Evolutionary conservation across 495 filamentous ascomycete species (phyloP).

Genomic region (Xylaria grammica): DNA sequence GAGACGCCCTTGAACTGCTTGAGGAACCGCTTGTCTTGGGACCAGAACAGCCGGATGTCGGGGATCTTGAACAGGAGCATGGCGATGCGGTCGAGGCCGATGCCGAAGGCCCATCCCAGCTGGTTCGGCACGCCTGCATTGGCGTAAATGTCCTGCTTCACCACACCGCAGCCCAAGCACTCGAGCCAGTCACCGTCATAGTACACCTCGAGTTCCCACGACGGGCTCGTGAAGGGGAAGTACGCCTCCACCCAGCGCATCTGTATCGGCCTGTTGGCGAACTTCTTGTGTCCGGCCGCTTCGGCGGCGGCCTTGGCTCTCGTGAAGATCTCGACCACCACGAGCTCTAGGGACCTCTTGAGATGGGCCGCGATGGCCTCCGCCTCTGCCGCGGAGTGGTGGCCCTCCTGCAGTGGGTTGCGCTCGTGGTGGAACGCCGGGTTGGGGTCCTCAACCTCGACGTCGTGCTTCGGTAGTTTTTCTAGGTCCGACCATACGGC

Average conservation of each 20-base stretch:
- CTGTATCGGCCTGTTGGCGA: constrained; percentile 69
- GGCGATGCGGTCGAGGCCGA: constrained; percentile 90
- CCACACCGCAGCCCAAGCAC: constrained; percentile 90
- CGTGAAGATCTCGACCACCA: constrained; percentile 88
- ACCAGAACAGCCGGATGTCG: constrained; percentile 99
- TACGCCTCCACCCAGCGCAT: constrained; percentile 96
- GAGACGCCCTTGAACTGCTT: constrained; percentile 73
- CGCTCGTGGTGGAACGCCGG: constrained; percentile 77
- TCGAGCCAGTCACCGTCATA: constrained; percentile 96
- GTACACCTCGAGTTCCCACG: constrained; percentile 94
- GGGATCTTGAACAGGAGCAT: constrained; percentile 97
- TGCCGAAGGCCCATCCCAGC: constrained; percentile 93
- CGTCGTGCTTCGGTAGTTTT: constrained; percentile 69
- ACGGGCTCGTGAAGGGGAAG: constrained; percentile 93
- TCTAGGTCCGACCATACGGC: constrained; percentile 70
- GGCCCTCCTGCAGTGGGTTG: constrained; percentile 78
- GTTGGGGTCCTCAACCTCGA: constrained; percentile 84
- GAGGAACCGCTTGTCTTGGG: constrained; percentile 78
- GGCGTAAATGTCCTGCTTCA: constrained; percentile 76
- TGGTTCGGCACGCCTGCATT: constrained; percentile 76
- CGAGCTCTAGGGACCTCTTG: constrained; percentile 84
- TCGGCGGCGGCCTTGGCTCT: constrained; percentile 72
- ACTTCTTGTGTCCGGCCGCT: constrained; percentile 52
- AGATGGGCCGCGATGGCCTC: constrained; percentile 85
- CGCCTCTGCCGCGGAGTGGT: constrained; percentile 76